phyloP scores from a whole-genome alignment of 352 stramenopile genomes.

The Phytophthora cryptogea region DNA sequence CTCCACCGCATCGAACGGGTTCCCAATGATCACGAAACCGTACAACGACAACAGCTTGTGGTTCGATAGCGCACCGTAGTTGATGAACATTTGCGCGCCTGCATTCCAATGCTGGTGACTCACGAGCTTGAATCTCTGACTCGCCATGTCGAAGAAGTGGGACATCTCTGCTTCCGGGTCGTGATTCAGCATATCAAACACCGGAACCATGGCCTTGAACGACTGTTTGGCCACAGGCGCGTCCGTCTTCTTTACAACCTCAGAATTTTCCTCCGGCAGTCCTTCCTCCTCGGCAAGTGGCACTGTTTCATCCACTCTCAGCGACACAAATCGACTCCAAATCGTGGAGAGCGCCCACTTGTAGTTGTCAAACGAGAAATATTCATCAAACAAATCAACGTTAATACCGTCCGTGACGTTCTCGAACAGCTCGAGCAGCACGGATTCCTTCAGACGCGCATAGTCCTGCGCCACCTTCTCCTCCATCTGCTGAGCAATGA shows the following conservation, averaged over 20 bases:
- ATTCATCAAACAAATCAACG: constrained; percentile 36
- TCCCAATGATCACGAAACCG: constrained; percentile 72
- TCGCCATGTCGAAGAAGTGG: constrained; percentile 63
- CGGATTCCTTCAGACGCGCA: constrained; percentile 35
- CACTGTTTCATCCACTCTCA: constrained; percentile 41
- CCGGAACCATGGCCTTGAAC: constrained; percentile 82
- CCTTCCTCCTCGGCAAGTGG: constrained; percentile 16
- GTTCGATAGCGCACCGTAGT: constrained; percentile 83
- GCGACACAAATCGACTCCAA: constrained; percentile 85
- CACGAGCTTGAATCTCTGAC: constrained; percentile 63
- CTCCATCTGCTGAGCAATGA: constrained; percentile 69
- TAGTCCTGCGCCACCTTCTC: constrained; percentile 61
- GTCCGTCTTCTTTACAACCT: neutral
- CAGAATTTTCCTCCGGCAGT: constrained; percentile 8
- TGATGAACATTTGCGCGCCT: constrained; percentile 77
- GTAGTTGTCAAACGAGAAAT: constrained; percentile 75
- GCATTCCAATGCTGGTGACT: constrained; percentile 77
- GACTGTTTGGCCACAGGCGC: constrained; percentile 27
- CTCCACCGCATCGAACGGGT: constrained; percentile 75
- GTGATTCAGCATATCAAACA: constrained; percentile 90
- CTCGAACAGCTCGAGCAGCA: constrained; percentile 59
- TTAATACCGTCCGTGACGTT: constrained; percentile 35
- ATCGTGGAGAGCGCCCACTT: constrained; percentile 87
- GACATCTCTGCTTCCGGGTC: constrained; percentile 74
- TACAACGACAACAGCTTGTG: constrained; percentile 85